Percentiles rank a stretch among this genome's conserved stretches.
phyloP scores from a whole-genome alignment of 1,284 basidiomycete genomes.

The Microstroma glucosiphilum region DNA sequence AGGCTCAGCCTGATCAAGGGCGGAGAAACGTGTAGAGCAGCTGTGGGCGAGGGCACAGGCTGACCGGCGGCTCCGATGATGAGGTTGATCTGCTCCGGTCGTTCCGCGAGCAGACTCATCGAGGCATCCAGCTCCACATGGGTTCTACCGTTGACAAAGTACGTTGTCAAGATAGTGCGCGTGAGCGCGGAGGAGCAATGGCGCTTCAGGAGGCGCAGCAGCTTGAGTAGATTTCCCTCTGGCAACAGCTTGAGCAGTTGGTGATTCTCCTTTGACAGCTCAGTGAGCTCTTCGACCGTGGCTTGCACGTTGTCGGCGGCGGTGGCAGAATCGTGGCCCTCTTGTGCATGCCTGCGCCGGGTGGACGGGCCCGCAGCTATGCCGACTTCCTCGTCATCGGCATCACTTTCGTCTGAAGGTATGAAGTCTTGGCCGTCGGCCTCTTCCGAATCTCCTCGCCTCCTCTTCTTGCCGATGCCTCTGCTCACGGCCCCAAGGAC shows the following conservation, averaged over 20 bases:
- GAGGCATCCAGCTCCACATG: not conserved
- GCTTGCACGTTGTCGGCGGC: too few relatives aligned
- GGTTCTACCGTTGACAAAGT: conserved; percentile 4
- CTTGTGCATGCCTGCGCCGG: not conserved
- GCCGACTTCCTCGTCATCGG: not conserved
- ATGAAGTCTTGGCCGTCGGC: not conserved
- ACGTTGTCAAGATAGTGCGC: not conserved
- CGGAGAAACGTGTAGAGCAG: not conserved
- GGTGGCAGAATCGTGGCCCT: not conserved
- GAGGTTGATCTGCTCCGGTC: not conserved
- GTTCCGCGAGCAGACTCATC: not conserved
- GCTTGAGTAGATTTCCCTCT: not conserved
- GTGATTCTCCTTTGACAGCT: not conserved
- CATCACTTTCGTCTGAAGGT: not conserved
- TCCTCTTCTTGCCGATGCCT: not conserved
- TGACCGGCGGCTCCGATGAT: not conserved
- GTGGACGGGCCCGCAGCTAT: not conserved
- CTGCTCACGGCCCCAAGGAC: not conserved
- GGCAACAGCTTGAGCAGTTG: conserved; percentile 2
- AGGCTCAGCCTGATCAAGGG: conserved; percentile 2
- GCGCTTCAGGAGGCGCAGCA: not conserved
- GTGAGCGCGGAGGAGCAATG: conserved; percentile 2
- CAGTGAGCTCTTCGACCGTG: not conserved
- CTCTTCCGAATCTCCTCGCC: not conserved
- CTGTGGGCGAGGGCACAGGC: not conserved